Evolutionary conservation across 1,284 basidiomycete genomes (phyloP).

Genomic region (Polyporus tsugae): DNA sequence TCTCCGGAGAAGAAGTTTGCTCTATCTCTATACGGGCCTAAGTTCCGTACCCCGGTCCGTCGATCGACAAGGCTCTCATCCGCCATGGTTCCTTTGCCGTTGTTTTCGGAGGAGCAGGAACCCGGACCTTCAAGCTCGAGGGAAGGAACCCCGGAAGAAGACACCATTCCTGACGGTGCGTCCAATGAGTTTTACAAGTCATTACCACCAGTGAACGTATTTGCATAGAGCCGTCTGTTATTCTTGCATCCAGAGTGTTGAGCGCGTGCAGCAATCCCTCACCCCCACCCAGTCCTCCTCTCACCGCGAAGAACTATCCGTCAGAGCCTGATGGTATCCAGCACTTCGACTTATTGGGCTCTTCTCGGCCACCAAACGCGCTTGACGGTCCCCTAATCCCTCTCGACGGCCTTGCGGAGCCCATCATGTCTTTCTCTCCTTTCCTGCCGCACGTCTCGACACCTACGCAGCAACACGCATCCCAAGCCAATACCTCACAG

Average conservation of each 20-base stretch:
- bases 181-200: not conserved
- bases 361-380: not conserved
- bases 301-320: conserved; percentile 5
- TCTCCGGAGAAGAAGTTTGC: conserved; percentile 63
- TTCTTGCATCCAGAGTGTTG: conserved; percentile 67
- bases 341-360: conserved; percentile 16
- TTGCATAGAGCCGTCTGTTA: conserved; percentile 67
- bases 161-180: conserved; percentile 43
- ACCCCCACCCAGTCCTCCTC: conserved; percentile 61
- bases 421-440: conserved; percentile 14
- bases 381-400: conserved; percentile 13
- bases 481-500: conserved; percentile 27
- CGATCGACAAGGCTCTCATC: conserved; percentile 60
- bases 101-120: conserved; percentile 42
- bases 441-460: conserved; percentile 10
- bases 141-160: conserved; percentile 35
- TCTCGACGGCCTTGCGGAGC: conserved; percentile 17
- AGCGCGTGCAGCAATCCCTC: conserved; percentile 79
- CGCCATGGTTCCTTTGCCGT: conserved; percentile 42
- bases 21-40: conserved; percentile 42
- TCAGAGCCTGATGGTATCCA: conserved; percentile 17
- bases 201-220: conserved; percentile 6
- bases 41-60: conserved; percentile 50
- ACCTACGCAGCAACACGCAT: conserved; percentile 6
- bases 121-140: conserved; percentile 23